Evolutionary conservation across 768 basidiomycete species (phyloP).

Genomic region (Gyrodon lividus): DNA sequence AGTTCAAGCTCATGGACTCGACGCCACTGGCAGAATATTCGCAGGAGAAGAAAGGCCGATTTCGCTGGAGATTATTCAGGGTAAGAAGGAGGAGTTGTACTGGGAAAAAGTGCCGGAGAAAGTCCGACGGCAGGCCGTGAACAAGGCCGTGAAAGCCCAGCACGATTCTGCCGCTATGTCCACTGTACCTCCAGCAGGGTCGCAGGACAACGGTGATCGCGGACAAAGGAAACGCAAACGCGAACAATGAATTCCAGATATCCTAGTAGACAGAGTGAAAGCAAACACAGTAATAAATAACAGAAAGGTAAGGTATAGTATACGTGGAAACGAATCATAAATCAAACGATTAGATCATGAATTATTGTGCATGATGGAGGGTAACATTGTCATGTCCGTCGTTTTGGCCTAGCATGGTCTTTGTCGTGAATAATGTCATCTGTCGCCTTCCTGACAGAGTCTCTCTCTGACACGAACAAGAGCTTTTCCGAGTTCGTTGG

Average conservation of each 20-base stretch:
- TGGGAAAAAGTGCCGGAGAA: conserved; percentile 82
- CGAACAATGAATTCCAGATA: not conserved
- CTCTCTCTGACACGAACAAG: conserved; percentile 55
- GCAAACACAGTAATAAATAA: conserved; percentile 3
- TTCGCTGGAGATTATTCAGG: conserved; percentile 54
- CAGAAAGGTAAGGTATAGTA: not conserved
- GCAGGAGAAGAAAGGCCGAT: conserved; percentile 33
- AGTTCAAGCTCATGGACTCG: conserved; percentile 53
- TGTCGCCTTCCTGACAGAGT: conserved; percentile 33
- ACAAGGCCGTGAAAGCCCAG: conserved; percentile 34
- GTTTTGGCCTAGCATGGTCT: not conserved
- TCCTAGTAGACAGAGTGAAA: not conserved
- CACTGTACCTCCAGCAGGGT: not conserved
- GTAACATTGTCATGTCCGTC: not conserved
- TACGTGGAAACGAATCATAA: not conserved
- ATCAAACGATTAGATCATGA: not conserved
- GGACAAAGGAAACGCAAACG: conserved; percentile 19
- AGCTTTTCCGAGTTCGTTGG: conserved; percentile 63
- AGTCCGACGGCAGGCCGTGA: conserved; percentile 59
- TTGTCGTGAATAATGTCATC: not conserved
- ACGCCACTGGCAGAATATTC: conserved; percentile 43
- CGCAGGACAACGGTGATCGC: not conserved
- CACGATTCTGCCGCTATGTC: not conserved
- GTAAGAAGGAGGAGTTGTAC: conserved; percentile 67
- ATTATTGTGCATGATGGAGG: not conserved